Base-by-base conservation (phyloP, 352 stramenopile genomes). In the Chrysophaeum taylorii region DNA sequence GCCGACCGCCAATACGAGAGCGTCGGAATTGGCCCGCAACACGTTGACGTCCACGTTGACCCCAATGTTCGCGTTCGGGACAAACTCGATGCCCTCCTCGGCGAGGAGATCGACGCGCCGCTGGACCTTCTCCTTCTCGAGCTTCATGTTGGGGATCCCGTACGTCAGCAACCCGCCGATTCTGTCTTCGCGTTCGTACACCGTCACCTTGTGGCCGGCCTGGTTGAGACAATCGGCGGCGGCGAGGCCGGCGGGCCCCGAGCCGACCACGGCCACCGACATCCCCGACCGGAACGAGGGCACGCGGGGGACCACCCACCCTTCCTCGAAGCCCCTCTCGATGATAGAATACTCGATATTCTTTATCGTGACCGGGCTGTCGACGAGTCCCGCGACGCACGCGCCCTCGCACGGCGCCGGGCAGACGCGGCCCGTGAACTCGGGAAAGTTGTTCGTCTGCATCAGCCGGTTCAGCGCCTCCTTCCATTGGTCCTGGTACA, bases 361-460 rank as follows among this genome's bases (percentile, higher is more conserved):
- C 81, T 98, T 98, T 81, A 98, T 98, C 7, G 94, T 97, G 38
- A 98, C 89, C 52, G 92, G 91, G 52, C 92, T 84, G 78, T 98
- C 93, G 31, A 98, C 84, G 29, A 98, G 83, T 4, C 94, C 94
- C 15, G 92, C 91, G 1, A 98, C 93, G 72, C 94, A 98, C 1
- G 89, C 92, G 18, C 89, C 88, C 75, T 98, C 94, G 70, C 94
- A 98, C 5, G 94, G 94, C 66, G 94, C 94, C 16, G 94, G 94
- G 75, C 94, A 98, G 21, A 98, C 93, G 69, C 93, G 85, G 71
- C 94, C 94, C 0, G 94, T 98, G 75, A 98, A 98, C 82, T 98
- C 94, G 16, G 94, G 94, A 78, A 98, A 98, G 83, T 98, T 98
- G 84, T 98, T 98, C 70, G 94, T 98, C 82, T 95, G 94, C 82